Evolutionary conservation across 192 early-diverging fungal species (phyloP).

Genomic region (Coemansia sp.): DNA sequence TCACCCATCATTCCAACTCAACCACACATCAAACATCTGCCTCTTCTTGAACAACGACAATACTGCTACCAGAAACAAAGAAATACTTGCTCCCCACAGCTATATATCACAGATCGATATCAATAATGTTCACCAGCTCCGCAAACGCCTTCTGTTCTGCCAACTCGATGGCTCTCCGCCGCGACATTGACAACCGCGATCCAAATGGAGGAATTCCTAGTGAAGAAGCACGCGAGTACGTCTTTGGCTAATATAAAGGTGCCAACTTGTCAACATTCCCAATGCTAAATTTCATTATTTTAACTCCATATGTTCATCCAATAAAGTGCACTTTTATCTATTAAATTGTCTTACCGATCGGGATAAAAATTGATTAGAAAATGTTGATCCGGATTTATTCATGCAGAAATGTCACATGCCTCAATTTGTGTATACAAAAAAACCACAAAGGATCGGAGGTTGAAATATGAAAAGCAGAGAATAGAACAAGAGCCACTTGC

Average conservation of each 20-base stretch:
- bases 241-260: constrained; percentile 5
- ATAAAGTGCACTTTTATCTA: background rate
- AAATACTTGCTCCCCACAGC: background rate
- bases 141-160: background rate
- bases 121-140: constrained; percentile 4
- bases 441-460: background rate
- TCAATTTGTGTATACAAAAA: background rate
- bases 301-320: background rate
- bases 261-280: background rate
- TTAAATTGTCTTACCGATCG: background rate
- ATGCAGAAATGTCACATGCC: background rate
- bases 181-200: constrained; percentile 40
- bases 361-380: background rate
- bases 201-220: constrained; percentile 19
- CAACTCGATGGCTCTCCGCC: constrained; percentile 5
- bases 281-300: background rate
- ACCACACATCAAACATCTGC: background rate
- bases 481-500: too few species aligned
- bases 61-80: too few species aligned
- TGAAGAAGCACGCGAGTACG: constrained; percentile 32
- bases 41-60: background rate
- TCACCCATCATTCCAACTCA: background rate
- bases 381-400: background rate
- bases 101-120: background rate
- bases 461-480: background rate